phyloP scores from a whole-genome alignment of 176 grass and related monocot genomes.

The Aegilops tauschii region DNA sequence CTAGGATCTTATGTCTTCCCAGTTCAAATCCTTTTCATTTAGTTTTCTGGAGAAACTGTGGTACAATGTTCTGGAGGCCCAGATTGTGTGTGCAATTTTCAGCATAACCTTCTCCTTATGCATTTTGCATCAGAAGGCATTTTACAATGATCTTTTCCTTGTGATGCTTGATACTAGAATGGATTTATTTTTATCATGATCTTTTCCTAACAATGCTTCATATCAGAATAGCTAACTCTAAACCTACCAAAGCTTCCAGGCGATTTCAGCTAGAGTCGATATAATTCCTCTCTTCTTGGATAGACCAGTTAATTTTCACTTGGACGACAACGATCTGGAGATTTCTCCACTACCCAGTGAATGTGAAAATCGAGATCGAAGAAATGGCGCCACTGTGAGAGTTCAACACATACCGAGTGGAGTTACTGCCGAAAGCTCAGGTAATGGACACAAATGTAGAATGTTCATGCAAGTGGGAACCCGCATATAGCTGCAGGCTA shows the following conservation, averaged over 20 bases:
- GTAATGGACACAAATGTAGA: conserved; percentile 36
- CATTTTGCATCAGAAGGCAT: neutral
- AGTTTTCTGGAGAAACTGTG: neutral
- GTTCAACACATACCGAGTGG: conserved; percentile 64
- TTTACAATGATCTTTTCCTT: neutral
- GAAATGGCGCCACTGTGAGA: conserved; percentile 35
- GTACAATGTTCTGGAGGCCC: neutral
- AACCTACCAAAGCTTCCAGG: conserved; percentile 59
- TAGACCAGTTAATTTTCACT: conserved; percentile 47
- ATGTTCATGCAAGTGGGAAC: neutral
- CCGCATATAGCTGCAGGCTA: neutral
- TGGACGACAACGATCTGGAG: conserved; percentile 66
- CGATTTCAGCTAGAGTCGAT: conserved; percentile 64
- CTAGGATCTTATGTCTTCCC: neutral
- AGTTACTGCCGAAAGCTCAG: conserved; percentile 80
- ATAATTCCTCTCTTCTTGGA: conserved; percentile 89
- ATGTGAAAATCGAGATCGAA: conserved; percentile 8
- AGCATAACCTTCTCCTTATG: neutral
- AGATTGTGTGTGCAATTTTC: neutral
- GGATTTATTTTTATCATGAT: neutral
- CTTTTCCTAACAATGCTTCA: neutral
- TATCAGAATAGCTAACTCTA: conserved; percentile 30
- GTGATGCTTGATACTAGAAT: neutral
- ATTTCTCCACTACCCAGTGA: conserved; percentile 41
- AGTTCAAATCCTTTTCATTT: neutral